Evolutionary conservation across 306 rosid genomes (phyloP), one percentile per base, ranked within the genome.

Genomic region (Trifolium dubium): DNA sequence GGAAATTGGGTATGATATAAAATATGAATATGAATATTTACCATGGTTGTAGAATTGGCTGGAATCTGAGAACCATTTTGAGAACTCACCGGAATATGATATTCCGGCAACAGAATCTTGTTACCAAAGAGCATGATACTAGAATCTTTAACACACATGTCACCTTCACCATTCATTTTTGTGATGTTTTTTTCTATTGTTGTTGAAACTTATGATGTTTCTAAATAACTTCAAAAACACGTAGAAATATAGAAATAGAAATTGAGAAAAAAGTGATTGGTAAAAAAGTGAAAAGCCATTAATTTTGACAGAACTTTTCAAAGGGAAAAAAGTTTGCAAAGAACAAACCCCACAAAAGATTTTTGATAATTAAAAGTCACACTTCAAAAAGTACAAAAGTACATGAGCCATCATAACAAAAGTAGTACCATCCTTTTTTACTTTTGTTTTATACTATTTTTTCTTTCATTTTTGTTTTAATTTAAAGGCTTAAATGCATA

Each of bases 71-170:
- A 80, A 46, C 55, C 75, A 71, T 51, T 28, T 40, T 47, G 61
- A 73, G 77, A 74, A 63, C 6, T 49, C 2, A 50, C 74, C 79
- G 79, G 84, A 82, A 69, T 80, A 76, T 77, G 89, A 68, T 43
- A 83, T 69, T 78, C 82, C 61, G 86, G 77, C 64, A 87, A 59
- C 4, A 87, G 79, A 77, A 91, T 87, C 68, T 84, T 88, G 71
- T 77, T 76, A 0, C 97, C 97, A 63, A 88, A 91, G 76, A 91
- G 97, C 85, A 72, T 91, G 40, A 91, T 72, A 62, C 79, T 86
- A 40, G 74, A 83, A 88, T 88, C 88, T 66, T 68, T 74, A 69
- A 40, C 56, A 53, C 47, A 47, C 82, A 76, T 76, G 54, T 64
- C 69, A 47, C 68, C 75, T 30, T 32, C 65, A 80, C 53, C 3